These are phyloP conservation scores for Chrysoporthe puriensis DNA, from an alignment of 2,329 filamentous ascomycete genomes.

Conservation along the genomic window DNA sequence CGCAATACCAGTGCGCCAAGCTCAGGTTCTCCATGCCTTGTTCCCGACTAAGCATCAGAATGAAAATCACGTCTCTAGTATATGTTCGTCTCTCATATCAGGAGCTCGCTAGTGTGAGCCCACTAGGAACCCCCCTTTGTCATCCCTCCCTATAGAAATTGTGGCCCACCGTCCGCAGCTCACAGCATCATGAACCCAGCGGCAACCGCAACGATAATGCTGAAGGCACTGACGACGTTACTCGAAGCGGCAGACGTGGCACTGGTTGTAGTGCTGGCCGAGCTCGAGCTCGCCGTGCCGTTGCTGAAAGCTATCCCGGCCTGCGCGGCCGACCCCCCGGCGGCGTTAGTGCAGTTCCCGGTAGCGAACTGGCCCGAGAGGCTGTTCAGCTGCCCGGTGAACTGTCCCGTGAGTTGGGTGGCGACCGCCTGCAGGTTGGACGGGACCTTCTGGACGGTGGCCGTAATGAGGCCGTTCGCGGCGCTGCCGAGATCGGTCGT, in stretches of 20 bases:
- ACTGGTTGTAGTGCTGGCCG: neutral
- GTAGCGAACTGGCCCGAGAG: slow-evolving; percentile 34
- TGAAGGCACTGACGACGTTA: slow-evolving; percentile 14
- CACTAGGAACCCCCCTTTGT: neutral
- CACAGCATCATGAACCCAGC: slow-evolving; percentile 23
- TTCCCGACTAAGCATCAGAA: neutral
- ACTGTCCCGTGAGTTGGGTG: slow-evolving; percentile 32
- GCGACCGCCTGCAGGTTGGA: slow-evolving; percentile 36
- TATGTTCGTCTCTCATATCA: neutral
- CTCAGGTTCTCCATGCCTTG: neutral
- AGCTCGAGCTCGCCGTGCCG: slow-evolving; percentile 8
- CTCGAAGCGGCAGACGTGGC: slow-evolving; percentile 15
- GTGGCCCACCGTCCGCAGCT: neutral
- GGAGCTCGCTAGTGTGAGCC: neutral
- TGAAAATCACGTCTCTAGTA: neutral
- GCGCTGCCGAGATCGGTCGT: slow-evolving; percentile 33
- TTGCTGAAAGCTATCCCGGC: slow-evolving; percentile 22
- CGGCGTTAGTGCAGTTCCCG: slow-evolving; percentile 37
- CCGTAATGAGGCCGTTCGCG: slow-evolving; percentile 36
- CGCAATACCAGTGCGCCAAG: neutral
- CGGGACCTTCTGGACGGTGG: slow-evolving; percentile 38
- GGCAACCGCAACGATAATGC: slow-evolving; percentile 18
- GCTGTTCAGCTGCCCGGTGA: slow-evolving; percentile 34
- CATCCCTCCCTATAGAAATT: neutral
- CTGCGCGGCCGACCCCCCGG: slow-evolving; percentile 13